phyloP scores from a whole-genome alignment of 2,329 filamentous ascomycete species.

The Fusarium agapanthi region DNA sequence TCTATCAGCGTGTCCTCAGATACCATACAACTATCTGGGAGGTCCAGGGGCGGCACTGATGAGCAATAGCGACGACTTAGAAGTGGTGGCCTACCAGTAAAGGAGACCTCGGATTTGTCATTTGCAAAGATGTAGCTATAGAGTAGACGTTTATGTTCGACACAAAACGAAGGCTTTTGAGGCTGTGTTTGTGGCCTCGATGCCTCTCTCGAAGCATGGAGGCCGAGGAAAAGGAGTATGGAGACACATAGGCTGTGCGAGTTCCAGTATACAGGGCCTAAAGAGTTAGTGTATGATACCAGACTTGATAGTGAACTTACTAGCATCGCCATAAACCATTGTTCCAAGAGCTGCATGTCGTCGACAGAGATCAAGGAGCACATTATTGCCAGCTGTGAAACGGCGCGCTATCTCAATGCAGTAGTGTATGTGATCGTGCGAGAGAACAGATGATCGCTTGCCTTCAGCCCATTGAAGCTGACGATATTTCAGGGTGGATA shows the following conservation, averaged over 20 bases:
- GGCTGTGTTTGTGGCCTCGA: neutral
- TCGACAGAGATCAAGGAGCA: constrained; percentile 50
- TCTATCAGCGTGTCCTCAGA: constrained; percentile 47
- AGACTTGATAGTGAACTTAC: constrained; percentile 40
- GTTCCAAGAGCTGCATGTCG: constrained; percentile 49
- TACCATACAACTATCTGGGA: constrained; percentile 60
- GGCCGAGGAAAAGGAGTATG: constrained; percentile 48
- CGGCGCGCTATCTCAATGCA: constrained; percentile 46
- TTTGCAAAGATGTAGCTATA: constrained; percentile 51
- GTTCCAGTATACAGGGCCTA: constrained; percentile 50
- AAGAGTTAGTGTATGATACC: neutral
- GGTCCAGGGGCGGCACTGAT: constrained; percentile 62
- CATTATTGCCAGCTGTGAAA: constrained; percentile 46
- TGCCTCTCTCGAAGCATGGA: constrained; percentile 41
- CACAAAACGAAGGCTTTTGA: constrained; percentile 44
- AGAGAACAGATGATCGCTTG: neutral
- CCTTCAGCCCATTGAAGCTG: constrained; percentile 14
- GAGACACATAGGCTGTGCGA: constrained; percentile 50
- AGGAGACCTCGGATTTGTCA: constrained; percentile 61
- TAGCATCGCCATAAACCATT: constrained; percentile 51
- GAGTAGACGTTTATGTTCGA: constrained; percentile 46
- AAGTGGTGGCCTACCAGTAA: constrained; percentile 64
- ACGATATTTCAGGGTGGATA: constrained; percentile 10
- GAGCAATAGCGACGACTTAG: constrained; percentile 62
- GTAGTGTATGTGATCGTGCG: constrained; percentile 32